A percentile compares a stretch with the other conserved stretches of the same genome.
These are phyloP conservation scores for Sordaria brevicollis DNA, from an alignment of 495 filamentous ascomycete species.

Conservation along the genomic window DNA sequence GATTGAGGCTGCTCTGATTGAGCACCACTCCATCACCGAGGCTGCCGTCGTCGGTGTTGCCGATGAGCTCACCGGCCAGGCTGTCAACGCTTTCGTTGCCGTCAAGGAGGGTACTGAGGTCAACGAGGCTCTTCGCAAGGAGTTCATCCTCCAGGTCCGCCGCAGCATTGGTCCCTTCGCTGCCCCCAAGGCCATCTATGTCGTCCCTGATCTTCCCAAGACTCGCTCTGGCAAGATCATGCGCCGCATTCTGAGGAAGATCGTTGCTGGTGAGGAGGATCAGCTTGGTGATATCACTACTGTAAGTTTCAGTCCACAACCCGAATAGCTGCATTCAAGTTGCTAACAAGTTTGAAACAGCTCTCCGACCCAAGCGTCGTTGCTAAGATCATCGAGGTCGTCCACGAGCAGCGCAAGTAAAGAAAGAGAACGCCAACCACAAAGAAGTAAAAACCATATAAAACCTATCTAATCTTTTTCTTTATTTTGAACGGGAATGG, in stretches of 20 bases:
- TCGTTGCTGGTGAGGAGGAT: constrained; percentile 92
- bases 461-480: neutral
- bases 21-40: constrained; percentile 83
- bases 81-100: constrained; percentile 92
- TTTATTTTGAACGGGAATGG: neutral
- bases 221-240: constrained; percentile 98
- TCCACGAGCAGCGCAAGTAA: constrained; percentile 52
- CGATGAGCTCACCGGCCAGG: constrained; percentile 92
- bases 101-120: constrained; percentile 79
- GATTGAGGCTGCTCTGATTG: constrained; percentile 92
- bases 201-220: constrained; percentile 90
- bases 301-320: constrained; percentile 40
- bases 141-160: constrained; percentile 86
- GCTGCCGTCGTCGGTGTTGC: constrained; percentile 89
- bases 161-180: constrained; percentile 97
- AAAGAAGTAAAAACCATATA: neutral
- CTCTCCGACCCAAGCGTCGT: constrained; percentile 86
- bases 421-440: neutral
- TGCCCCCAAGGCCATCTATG: constrained; percentile 84
- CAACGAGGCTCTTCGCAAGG: constrained; percentile 78
- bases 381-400: constrained; percentile 73
- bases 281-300: constrained; percentile 89
- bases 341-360: constrained; percentile 40
- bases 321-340: neutral
- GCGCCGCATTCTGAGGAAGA: constrained; percentile 93